Conservation (phyloP, 108 stramenopile species). For the Parietichytrium sp. region DNA sequence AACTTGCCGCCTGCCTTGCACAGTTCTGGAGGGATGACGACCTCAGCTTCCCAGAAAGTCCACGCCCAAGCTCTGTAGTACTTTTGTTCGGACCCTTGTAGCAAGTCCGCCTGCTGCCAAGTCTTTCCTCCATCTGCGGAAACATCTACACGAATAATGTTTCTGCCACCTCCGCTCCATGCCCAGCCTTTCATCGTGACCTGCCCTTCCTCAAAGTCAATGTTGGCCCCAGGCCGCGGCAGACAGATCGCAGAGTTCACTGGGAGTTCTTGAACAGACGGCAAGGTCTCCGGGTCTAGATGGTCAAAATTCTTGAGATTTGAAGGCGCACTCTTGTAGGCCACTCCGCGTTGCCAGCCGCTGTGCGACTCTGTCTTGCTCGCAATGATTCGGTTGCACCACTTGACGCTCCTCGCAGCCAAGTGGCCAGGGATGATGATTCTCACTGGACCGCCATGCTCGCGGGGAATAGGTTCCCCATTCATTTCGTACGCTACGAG, state of each 20-base stretch:
- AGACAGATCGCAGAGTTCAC: slow-evolving; percentile 63
- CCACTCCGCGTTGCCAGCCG: slow-evolving; percentile 64
- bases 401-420: slow-evolving; percentile 73
- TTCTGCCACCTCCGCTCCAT: slow-evolving; percentile 71
- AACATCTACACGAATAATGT: slow-evolving; percentile 77
- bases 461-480: slow-evolving; percentile 77
- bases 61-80: slow-evolving; percentile 57
- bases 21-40: slow-evolving; percentile 42
- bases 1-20: slow-evolving; percentile 38
- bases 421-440: slow-evolving; percentile 88
- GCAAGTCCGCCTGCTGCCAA: slow-evolving; percentile 64
- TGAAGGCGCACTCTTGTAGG: slow-evolving; percentile 50
- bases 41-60: slow-evolving; percentile 61
- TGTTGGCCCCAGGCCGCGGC: slow-evolving; percentile 48
- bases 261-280: slow-evolving; percentile 66
- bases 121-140: slow-evolving; percentile 75
- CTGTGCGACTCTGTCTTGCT: slow-evolving; percentile 57
- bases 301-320: slow-evolving; percentile 47
- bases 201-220: slow-evolving; percentile 43
- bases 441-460: slow-evolving; percentile 92
- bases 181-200: slow-evolving; percentile 73
- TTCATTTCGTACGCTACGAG: slow-evolving; percentile 96
- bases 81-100: slow-evolving; percentile 50
- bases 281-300: slow-evolving; percentile 55
- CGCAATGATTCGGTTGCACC: slow-evolving; percentile 63